Conservation (phyloP, 73 alveolate genomes). For the Effrenium voratum region DNA sequence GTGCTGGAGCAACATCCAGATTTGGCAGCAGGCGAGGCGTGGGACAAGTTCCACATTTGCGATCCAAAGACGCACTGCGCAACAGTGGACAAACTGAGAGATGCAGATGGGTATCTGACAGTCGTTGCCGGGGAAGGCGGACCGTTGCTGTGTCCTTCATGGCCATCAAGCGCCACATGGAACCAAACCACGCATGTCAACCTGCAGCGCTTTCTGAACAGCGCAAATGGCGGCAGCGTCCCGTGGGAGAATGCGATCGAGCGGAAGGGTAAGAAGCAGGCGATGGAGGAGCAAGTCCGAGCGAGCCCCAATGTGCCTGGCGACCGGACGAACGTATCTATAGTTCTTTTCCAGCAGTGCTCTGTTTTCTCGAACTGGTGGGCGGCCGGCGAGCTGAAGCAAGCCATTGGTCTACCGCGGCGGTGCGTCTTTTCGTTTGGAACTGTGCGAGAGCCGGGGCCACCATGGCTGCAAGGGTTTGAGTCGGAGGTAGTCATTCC, state of each 20-base stretch:
- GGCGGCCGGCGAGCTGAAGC: not conserved
- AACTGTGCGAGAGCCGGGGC: slow-evolving; percentile 4
- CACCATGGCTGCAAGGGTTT: not conserved
- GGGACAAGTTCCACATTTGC: slow-evolving; percentile 5
- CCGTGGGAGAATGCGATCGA: slow-evolving; percentile 9
- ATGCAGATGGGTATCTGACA: not conserved
- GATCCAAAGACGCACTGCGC: slow-evolving; percentile 18
- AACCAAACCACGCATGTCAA: slow-evolving; percentile 51
- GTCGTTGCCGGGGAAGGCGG: slow-evolving; percentile 37
- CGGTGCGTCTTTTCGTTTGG: slow-evolving; percentile 8
- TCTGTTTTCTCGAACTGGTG: slow-evolving; percentile 2
- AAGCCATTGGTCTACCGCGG: not conserved
- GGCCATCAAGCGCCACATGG: slow-evolving; percentile 17
- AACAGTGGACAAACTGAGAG: not conserved
- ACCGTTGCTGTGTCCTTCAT: slow-evolving; percentile 41
- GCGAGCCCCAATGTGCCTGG: not conserved
- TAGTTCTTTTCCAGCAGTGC: not conserved
- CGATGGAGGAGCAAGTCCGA: not conserved
- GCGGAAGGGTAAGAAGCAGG: not conserved
- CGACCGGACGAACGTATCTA: not conserved
- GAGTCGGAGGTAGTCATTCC: not conserved
- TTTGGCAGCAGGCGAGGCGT: not conserved
- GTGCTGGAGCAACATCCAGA: not conserved
- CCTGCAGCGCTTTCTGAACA: not conserved
- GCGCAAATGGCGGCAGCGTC: slow-evolving; percentile 26